Percentiles rank a stretch among this genome's conserved stretches.
Conservation (phyloP, 495 filamentous ascomycete species). For the Xylaria nigripes region DNA sequence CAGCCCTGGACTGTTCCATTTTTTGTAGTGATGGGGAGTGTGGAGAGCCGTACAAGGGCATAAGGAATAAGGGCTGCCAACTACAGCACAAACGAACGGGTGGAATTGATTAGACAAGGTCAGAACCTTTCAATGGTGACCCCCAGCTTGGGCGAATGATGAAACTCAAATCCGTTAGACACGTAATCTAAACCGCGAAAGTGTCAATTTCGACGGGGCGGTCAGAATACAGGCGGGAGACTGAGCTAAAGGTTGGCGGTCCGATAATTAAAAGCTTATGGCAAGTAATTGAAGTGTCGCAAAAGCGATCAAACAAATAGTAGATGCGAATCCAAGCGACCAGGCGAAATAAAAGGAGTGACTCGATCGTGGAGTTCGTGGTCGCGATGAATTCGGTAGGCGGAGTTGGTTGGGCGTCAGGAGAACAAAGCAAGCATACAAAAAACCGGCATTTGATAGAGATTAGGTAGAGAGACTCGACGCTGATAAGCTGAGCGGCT, state of each 20-base stretch:
- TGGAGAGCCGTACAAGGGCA: slow-evolving; percentile 67
- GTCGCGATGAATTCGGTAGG: not conserved
- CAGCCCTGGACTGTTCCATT: slow-evolving; percentile 61
- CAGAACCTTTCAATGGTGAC: slow-evolving; percentile 1
- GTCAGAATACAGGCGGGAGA: not conserved
- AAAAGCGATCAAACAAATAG: not conserved
- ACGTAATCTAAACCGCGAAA: not conserved
- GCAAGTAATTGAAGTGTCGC: not conserved
- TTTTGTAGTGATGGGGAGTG: slow-evolving; percentile 70
- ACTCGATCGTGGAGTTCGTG: not conserved
- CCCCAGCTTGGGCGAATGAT: not conserved
- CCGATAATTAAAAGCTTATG: not conserved
- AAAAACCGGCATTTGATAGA: not conserved
- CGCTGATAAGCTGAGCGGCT: not conserved
- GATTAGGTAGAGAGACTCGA: not conserved
- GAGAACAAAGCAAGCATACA: not conserved
- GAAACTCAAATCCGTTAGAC: not conserved
- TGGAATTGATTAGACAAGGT: slow-evolving; percentile 5
- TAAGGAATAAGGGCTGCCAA: slow-evolving; percentile 35
- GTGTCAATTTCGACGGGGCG: not conserved
- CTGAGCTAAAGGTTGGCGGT: not conserved
- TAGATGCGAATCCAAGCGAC: not conserved
- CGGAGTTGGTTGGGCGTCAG: not conserved
- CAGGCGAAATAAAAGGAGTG: slow-evolving; percentile 1
- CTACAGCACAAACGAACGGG: slow-evolving; percentile 9